Conservation (phyloP, 257 asterid species). For the Capsicum rhomboideum region DNA sequence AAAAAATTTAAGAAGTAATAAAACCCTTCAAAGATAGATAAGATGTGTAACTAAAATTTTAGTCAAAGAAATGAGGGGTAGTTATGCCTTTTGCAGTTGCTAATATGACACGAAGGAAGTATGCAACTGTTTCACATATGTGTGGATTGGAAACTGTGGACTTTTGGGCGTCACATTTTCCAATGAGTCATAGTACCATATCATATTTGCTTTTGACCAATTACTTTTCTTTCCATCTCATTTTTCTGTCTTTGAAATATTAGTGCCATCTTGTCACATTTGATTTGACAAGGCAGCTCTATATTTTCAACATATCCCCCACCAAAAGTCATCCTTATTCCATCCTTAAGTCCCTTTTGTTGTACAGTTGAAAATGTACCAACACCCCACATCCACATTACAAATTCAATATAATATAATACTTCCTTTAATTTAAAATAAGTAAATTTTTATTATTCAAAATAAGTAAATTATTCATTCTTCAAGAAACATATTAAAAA, state of each 20-base stretch:
- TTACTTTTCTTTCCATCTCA: background rate
- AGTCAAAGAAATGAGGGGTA: no score
- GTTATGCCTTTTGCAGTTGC: no score
- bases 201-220: background rate
- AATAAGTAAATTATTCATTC: no score
- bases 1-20: no score
- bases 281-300: background rate
- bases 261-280: background rate
- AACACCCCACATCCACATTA: background rate
- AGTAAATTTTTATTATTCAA: no score
- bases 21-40: no score
- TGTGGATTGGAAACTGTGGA: background rate
- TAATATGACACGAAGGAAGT: no score
- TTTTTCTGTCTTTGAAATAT: background rate
- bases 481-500: no score
- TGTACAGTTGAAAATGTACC: background rate
- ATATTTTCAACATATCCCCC: background rate
- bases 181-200: background rate
- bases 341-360: background rate
- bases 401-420: background rate
- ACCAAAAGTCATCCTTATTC: background rate
- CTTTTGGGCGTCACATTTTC: background rate
- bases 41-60: no score
- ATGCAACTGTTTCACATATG: background rate
- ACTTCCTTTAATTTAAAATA: no score